phyloP scores from a whole-genome alignment of 116 monocot species.

The Thalassia testudinum region DNA sequence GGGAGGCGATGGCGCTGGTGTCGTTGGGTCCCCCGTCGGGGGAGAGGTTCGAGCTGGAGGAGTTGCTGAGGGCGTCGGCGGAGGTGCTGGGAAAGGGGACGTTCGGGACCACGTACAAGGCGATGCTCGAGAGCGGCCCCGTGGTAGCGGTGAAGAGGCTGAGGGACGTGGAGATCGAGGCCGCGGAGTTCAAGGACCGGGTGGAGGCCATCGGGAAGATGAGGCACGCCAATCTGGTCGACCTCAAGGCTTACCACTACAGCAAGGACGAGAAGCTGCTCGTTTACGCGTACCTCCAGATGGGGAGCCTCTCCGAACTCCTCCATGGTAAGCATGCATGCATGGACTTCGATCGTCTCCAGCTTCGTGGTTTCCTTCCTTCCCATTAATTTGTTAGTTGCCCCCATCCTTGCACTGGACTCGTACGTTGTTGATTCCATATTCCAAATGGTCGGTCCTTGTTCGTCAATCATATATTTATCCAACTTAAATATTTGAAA shows the following conservation, averaged over 20 bases:
- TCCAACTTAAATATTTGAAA: too few species aligned
- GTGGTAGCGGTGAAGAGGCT: slow-evolving; percentile 52
- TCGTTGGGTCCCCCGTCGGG: slow-evolving; percentile 13
- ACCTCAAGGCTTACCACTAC: slow-evolving; percentile 53
- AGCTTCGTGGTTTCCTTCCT: not conserved
- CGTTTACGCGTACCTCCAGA: slow-evolving; percentile 49
- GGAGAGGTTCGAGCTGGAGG: slow-evolving; percentile 43
- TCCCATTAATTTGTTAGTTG: too few species aligned
- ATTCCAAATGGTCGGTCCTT: too few species aligned
- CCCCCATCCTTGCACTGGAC: too few species aligned
- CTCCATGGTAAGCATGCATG: slow-evolving; percentile 42
- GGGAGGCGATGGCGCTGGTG: slow-evolving; percentile 11
- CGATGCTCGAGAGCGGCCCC: slow-evolving; percentile 28
- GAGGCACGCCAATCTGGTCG: slow-evolving; percentile 44
- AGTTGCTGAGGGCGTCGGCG: slow-evolving; percentile 57
- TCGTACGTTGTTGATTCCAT: too few species aligned
- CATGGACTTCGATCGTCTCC: too few species aligned
- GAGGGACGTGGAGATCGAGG: slow-evolving; percentile 28
- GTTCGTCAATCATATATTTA: too few species aligned
- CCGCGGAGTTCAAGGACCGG: slow-evolving; percentile 31
- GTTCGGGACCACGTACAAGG: slow-evolving; percentile 62
- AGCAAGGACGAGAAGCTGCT: slow-evolving; percentile 84
- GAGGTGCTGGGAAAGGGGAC: slow-evolving; percentile 75
- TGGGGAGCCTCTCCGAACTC: slow-evolving; percentile 57
- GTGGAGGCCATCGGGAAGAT: slow-evolving; percentile 31